A percentile compares a stretch with the other conserved stretches of the same genome.
phyloP scores from a whole-genome alignment of 352 stramenopile genomes.

The Pythium aquatile region DNA sequence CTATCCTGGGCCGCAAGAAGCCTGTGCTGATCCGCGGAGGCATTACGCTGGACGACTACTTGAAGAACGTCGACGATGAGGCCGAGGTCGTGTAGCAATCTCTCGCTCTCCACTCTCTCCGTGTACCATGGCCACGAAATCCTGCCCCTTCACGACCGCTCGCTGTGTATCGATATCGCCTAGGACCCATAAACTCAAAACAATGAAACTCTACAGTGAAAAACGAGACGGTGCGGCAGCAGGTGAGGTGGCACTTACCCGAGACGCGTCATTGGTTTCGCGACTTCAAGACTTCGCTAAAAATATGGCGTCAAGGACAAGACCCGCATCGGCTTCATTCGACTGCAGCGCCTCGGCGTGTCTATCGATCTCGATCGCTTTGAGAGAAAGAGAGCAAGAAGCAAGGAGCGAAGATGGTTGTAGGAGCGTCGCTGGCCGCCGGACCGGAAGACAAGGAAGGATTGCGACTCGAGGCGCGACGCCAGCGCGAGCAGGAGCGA shows the following conservation, averaged over 20 bases:
- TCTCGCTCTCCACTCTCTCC: not conserved
- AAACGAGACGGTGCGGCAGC: not conserved
- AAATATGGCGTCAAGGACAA: not conserved
- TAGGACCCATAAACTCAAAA: slow-evolving; percentile 8
- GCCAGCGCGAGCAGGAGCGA: slow-evolving; percentile 63
- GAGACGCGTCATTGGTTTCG: not conserved
- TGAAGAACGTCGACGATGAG: slow-evolving; percentile 66
- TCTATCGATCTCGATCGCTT: not conserved
- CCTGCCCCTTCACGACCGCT: not conserved
- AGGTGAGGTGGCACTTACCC: not conserved
- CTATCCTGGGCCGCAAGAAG: slow-evolving; percentile 87
- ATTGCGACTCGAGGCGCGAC: slow-evolving; percentile 52
- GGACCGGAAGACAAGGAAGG: slow-evolving; percentile 44
- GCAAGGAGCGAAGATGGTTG: slow-evolving; percentile 4
- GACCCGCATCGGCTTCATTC: not conserved
- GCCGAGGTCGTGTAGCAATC: slow-evolving; percentile 43
- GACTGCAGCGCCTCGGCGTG: not conserved
- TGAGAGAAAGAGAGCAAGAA: not conserved
- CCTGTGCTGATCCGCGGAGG: slow-evolving; percentile 88
- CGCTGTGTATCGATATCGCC: slow-evolving; percentile 5
- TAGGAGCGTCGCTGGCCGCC: slow-evolving; percentile 13
- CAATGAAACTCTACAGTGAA: slow-evolving; percentile 6
- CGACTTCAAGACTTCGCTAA: not conserved
- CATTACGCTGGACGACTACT: slow-evolving; percentile 67
- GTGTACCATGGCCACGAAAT: not conserved